Base-by-base conservation (phyloP, 768 basidiomycete species). In the Rhizopogon salebrosus region DNA sequence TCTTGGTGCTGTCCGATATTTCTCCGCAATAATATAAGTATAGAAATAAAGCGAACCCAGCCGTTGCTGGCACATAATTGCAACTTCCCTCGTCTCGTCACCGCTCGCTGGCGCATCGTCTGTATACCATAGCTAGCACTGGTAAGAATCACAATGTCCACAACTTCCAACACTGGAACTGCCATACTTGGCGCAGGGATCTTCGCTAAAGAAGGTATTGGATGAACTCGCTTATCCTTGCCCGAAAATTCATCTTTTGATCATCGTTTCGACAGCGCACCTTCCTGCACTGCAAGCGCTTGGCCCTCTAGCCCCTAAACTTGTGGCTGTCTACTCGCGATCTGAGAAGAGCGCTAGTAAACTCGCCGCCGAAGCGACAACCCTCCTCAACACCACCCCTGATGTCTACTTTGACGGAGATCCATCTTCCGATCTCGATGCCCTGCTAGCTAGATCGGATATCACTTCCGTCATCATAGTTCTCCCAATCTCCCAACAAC, bases 131-230 rank as follows among this genome's bases (percentile, higher is more conserved):
- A n/a, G n/a, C n/a, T n/a, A n/a, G n/a, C n/a, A n/a, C n/a, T n/a
- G n/a, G n/a, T n/a, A n/a, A n/a, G n/a, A n/a, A n/a, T n/a, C n/a
- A n/a, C n/a, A n/a, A 80, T 79, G 77, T 67, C 76, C 37, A 64
- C 60, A 45, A 55, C 67, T 54, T n/a, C 36, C 34, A 65, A 48
- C n/a, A 56, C 71, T 49, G 83, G 84, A 26, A 70, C 89, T 52
- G 92, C 91, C 23, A 80, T 94, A 60, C 80, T 93, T 41, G 90
- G 90, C 55, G 83, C 87, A 45, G 90, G 92, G 20, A 77, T 92
- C 53, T 90, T 90, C 58, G 86, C 85, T 49, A 83, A 75, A 59
- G 82, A 85, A 75, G 87, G 87, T 85, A 60, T 42, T 79, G 37
- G 22, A 35, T 24, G n/a, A 41, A 22, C 24, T 20, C 6, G 8